Evolutionary conservation across 371 early-diverging fungal species (phyloP).

Genomic region (Mucor saturninus): DNA sequence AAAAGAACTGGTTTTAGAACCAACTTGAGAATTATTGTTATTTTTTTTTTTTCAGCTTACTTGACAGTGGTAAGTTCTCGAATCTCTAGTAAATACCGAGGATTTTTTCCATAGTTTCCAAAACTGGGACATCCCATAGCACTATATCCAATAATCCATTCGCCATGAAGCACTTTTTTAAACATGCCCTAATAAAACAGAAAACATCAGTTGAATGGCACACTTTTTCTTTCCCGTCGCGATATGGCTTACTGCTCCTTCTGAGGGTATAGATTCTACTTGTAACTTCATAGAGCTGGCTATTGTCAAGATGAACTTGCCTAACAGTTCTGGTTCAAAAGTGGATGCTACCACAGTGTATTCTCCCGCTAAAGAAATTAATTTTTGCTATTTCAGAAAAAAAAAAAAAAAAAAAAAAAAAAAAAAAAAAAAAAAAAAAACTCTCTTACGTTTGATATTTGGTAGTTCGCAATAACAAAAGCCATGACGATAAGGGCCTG

Average conservation of each 20-base stretch:
- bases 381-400: neutral
- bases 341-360: conserved; percentile 83
- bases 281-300: conserved; percentile 54
- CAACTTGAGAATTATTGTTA: no score
- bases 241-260: conserved; percentile 73
- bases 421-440: no score
- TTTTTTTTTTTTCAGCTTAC: conserved; percentile 32
- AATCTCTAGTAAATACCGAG: conserved; percentile 69
- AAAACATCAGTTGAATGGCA: neutral
- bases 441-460: conserved; percentile 52
- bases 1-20: neutral
- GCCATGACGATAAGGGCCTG: conserved; percentile 75
- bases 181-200: conserved; percentile 65
- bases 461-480: conserved; percentile 72
- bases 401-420: no score
- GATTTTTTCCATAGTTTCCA: conserved; percentile 67
- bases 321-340: conserved; percentile 73
- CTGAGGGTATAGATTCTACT: conserved; percentile 68
- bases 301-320: conserved; percentile 70
- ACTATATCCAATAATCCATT: conserved; percentile 68
- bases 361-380: conserved; percentile 56
- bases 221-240: neutral
- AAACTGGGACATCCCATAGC: conserved; percentile 73
- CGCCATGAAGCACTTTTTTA: conserved; percentile 65
- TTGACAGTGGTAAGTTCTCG: conserved; percentile 65